Base-by-base conservation (phyloP, 2,329 filamentous ascomycete species). In the Claviceps pazoutovae region DNA sequence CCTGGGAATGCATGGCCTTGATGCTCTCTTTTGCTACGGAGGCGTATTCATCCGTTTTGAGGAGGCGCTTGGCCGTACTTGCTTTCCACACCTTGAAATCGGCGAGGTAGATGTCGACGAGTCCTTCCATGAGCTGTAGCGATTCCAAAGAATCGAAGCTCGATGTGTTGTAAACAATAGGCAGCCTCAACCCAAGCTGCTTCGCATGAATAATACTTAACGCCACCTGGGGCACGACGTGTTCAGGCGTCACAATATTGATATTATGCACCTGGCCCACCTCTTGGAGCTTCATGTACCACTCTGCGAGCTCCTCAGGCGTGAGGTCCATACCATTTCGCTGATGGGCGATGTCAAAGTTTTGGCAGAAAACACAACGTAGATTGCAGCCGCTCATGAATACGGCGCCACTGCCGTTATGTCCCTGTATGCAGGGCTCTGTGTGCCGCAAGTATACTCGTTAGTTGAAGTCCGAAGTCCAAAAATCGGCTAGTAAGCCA, bases 221-320 rank as follows among this genome's bases (percentile, higher is more conserved):
- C 1, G 79, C 86, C 9, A 93, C 85, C 63, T 93, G 88, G 0
- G 88, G 86, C 4, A 89, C 87, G 17, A 94, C 85, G 64, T 94
- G 88, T 63, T 94, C 88, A 0, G 88, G 87, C 0, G 87, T 94
- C 53, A 94, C 78, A 21, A 91, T 78, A 64, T 95, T 93, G 73
- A 94, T 90, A 64, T 93, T 93, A 70, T 94, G 87, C n/a, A 88
- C 85, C 8, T 75, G 70, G n/a, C 86, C 88, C 2, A 87, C 76
- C 30, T 86, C 74, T 63, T 93, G 87, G 44, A 94, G 70, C 68
- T 93, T 93, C 53, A 93, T 60, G 66, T 84, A 90, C 88, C 88
- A 93, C 50, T 85, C 82, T 5, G 77, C 88, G 4, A 95, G 75
- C 62, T 89, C 78, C 64, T 90, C 85, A 0, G 86, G 85, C 0